These are phyloP conservation scores for Trichoderma aggressivum DNA, from an alignment of 2,329 filamentous ascomycete species.

Conservation along the genomic window DNA sequence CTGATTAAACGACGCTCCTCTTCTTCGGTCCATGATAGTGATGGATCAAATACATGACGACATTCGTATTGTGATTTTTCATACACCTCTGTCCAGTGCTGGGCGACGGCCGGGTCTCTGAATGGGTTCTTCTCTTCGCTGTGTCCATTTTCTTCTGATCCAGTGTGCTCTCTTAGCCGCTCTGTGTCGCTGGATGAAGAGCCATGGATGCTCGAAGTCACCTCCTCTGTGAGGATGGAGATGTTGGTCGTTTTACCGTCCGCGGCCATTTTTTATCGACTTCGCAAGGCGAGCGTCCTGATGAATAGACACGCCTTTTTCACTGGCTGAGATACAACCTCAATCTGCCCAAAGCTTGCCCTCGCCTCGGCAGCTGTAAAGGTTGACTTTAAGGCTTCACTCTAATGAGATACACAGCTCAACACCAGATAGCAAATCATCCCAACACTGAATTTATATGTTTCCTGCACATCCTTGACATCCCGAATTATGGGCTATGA, in stretches of 20 bases:
- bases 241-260: background rate
- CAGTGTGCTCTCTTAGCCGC: background rate
- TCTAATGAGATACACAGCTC: background rate
- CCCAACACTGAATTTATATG: background rate
- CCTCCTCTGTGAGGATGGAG: background rate
- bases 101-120: background rate
- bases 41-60: constrained; percentile 7
- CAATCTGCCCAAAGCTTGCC: background rate
- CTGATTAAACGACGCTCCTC: background rate
- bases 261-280: background rate
- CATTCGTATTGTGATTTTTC: constrained; percentile 10
- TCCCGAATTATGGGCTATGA: constrained; percentile 1
- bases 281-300: background rate
- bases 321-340: background rate
- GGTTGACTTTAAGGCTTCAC: background rate
- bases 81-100: constrained; percentile 5
- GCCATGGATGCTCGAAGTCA: background rate
- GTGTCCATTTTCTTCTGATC: background rate
- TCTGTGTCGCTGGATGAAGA: background rate
- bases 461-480: background rate
- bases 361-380: background rate
- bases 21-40: background rate
- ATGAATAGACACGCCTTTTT: background rate
- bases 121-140: background rate
- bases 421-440: background rate